Evolutionary conservation across 371 early-diverging fungal species (phyloP), one percentile per base, ranked within the genome.

Genomic region (Thermomucor indicae-seudaticae): DNA sequence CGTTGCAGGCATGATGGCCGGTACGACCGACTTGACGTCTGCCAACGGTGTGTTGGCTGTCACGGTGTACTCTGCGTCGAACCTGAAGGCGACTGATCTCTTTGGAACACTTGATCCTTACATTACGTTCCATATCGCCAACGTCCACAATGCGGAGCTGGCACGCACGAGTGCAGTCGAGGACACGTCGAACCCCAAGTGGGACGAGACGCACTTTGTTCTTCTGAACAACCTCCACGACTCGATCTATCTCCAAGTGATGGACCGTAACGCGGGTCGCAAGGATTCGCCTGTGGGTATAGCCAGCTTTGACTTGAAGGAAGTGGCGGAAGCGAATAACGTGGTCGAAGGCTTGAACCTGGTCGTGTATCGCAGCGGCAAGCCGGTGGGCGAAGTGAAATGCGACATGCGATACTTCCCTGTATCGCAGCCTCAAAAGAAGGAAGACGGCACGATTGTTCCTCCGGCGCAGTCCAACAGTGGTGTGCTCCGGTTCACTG

Each of bases 81-180:
- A 83, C 12, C 76, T 96, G 43, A 90, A 88, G 70, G 91, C 91
- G 55, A 62, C 62, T 25, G 97, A 96, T 60, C 63, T 87, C 11
- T 82, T 91, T 51, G 95, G 95, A 53, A 85, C 79, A 45, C 71
- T 88, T 14, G 96, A 97, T 62, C 97, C 96, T 11, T 94, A 91
- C 56, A 73, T 87, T 32, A 72, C 70, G 8, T 64, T 94, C 47
- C 81, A 80, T 34, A 68, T 91, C 17, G 84, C 83, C 39, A 90
- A 87, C 52, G 64, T 81, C 19, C 77, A 74, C 5, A 71, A 71
- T 30, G 56, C 65, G 2, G 86, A 83, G 49, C 67, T 87, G 10
- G 79, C 72, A 5, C 66, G 77, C 6, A 84, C 89, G 12, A 76
- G 75, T 4, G 65, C 67, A 23, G 54, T 70, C 28, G 75, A 88